Conservation (phyloP, 1,139 yeast genomes). For the Candida tetrigidarum region DNA sequence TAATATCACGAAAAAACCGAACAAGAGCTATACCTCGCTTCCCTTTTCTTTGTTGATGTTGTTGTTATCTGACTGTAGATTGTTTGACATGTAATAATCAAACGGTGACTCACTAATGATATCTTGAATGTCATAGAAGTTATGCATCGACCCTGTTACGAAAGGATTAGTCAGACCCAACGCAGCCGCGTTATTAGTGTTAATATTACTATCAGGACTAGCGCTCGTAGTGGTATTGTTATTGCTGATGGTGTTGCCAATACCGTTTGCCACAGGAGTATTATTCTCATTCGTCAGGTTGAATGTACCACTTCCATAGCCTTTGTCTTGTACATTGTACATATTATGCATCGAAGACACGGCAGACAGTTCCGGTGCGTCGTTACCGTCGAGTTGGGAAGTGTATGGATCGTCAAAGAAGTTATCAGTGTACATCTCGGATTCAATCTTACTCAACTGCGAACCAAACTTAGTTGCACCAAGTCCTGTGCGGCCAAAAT, state of each 20-base stretch:
- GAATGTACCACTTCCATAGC: constrained; percentile 3
- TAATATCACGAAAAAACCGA: neutral
- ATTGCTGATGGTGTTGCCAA: neutral
- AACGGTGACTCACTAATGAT: constrained; percentile 1
- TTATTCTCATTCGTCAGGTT: constrained; percentile 4
- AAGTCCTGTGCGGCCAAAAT: constrained; percentile 20
- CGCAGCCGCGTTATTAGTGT: neutral
- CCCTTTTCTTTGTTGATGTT: neutral
- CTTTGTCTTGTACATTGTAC: constrained; percentile 10
- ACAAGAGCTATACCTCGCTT: neutral
- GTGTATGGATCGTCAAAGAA: constrained; percentile 14
- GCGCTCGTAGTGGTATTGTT: neutral
- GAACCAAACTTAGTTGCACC: constrained; percentile 19
- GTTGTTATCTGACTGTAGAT: neutral
- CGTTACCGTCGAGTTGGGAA: neutral
- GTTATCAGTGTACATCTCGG: constrained; percentile 19
- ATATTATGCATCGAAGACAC: constrained; percentile 16
- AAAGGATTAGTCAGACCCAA: constrained; percentile 2
- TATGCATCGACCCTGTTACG: neutral
- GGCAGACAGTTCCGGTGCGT: constrained; percentile 12
- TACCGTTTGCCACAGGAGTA: neutral
- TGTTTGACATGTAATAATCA: constrained; percentile 2
- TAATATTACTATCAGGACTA: too few relatives aligned
- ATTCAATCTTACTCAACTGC: constrained; percentile 19
- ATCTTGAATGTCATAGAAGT: constrained; percentile 4